Conservation (phyloP, 2,329 filamentous ascomycete species). For the Sclerotinia spermophila region DNA sequence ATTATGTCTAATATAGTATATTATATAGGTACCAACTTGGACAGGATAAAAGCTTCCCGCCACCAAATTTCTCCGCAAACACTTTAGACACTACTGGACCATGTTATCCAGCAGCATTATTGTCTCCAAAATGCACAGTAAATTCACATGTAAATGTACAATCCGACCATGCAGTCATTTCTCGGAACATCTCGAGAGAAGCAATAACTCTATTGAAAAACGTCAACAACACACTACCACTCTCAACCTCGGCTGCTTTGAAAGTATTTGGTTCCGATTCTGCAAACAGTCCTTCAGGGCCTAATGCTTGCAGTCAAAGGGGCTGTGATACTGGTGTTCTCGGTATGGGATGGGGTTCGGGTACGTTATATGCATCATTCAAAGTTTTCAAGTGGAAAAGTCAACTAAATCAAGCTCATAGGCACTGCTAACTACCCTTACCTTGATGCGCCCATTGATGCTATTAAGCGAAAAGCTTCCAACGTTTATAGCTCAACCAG, state of each 20-base stretch:
- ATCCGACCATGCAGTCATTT: slow-evolving; percentile 48
- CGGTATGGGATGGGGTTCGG: slow-evolving; percentile 74
- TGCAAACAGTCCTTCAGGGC: slow-evolving; percentile 52
- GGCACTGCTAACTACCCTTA: slow-evolving; percentile 73
- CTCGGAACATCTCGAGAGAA: slow-evolving; percentile 50
- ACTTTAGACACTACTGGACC: slow-evolving; percentile 53
- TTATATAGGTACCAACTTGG: slow-evolving; percentile 48
- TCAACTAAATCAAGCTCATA: slow-evolving; percentile 44
- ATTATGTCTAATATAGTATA: not conserved
- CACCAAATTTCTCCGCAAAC: slow-evolving; percentile 57
- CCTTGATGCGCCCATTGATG: slow-evolving; percentile 68
- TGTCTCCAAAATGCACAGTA: slow-evolving; percentile 59
- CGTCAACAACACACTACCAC: slow-evolving; percentile 51
- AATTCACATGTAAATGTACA: slow-evolving; percentile 66
- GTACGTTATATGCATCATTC: slow-evolving; percentile 63
- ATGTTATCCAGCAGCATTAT: slow-evolving; percentile 54
- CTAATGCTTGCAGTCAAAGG: slow-evolving; percentile 61
- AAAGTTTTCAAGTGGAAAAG: not conserved
- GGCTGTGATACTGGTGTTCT: slow-evolving; percentile 58
- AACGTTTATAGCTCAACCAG: slow-evolving; percentile 57
- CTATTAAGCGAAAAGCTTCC: slow-evolving; percentile 60
- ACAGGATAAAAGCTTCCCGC: slow-evolving; percentile 55
- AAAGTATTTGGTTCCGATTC: slow-evolving; percentile 50
- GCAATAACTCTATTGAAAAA: slow-evolving; percentile 62
- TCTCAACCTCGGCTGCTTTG: slow-evolving; percentile 40